Percentiles rank a stretch among this genome's conserved stretches.
Conservation (phyloP, 805 yeast species). For the Yamadazyma akitaensis region DNA sequence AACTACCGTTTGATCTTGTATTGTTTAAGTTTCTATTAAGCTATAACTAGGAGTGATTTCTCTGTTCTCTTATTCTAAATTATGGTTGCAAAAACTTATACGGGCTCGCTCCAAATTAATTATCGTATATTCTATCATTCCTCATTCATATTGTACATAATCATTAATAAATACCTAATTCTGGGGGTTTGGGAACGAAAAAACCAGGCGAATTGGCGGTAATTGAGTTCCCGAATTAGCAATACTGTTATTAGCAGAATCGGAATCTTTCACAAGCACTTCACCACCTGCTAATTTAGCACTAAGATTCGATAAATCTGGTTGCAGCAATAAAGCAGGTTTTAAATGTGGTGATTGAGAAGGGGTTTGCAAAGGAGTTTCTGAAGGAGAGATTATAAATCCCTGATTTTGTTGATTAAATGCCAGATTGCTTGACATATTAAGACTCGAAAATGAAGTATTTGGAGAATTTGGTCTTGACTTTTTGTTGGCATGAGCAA, state of each 20-base stretch:
- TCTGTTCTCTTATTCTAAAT: too few relatives aligned
- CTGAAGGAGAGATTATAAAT: conserved; percentile 37
- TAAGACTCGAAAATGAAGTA: conserved; percentile 5
- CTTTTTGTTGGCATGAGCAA: conserved; percentile 33
- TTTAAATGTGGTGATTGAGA: conserved; percentile 46
- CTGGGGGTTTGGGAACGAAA: conserved; percentile 22
- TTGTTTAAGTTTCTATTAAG: too few relatives aligned
- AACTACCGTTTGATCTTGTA: too few relatives aligned
- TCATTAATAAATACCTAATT: background rate
- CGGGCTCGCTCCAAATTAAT: background rate
- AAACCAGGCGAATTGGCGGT: conserved; percentile 41
- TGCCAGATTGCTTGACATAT: background rate
- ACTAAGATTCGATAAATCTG: conserved; percentile 4
- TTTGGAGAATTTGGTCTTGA: conserved; percentile 49
- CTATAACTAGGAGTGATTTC: too few relatives aligned
- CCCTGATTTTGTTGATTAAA: conserved; percentile 8
- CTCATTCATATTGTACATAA: background rate
- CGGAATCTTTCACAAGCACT: conserved; percentile 8
- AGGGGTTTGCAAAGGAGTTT: conserved; percentile 50
- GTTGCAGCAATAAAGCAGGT: conserved; percentile 21
- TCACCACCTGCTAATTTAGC: conserved; percentile 7
- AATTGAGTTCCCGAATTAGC: conserved; percentile 40
- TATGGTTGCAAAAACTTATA: too few relatives aligned
- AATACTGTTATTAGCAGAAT: conserved; percentile 19
- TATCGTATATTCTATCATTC: background rate